A percentile compares a stretch with the other conserved stretches of the same genome.
Conservation (phyloP, 306 rosid species). For the Ammopiptanthus mongolicus region DNA sequence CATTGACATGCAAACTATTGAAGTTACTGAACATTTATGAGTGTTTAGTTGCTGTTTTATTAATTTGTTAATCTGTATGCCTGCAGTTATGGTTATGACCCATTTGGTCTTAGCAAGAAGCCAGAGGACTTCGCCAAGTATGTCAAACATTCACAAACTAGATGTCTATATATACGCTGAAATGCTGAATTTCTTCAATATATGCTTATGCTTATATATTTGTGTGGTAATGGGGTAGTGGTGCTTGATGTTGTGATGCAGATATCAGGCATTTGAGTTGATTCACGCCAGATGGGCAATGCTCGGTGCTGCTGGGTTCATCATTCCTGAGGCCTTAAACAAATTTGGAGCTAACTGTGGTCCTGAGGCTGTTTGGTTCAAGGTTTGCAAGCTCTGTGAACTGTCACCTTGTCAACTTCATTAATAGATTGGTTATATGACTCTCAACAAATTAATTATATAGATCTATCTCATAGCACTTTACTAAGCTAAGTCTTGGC, state of each 20-base stretch:
- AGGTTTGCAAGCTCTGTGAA: slow-evolving; percentile 43
- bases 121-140: slow-evolving; percentile 93
- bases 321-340: slow-evolving; percentile 98
- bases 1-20: not conserved
- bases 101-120: slow-evolving; percentile 93
- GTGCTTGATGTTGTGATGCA: slow-evolving; percentile 16
- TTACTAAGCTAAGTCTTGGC: not conserved
- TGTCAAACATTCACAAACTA: slow-evolving; percentile 22
- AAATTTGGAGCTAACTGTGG: slow-evolving; percentile 98
- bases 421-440: not conserved
- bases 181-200: not conserved
- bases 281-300: slow-evolving; percentile 97
- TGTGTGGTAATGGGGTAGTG: not conserved
- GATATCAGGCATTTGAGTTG: slow-evolving; percentile 74
- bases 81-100: slow-evolving; percentile 88
- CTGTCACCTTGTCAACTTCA: not conserved
- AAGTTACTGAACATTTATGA: not conserved
- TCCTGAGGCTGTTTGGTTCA: slow-evolving; percentile 99
- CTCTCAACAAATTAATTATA: not conserved
- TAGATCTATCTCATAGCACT: not conserved
- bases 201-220: not conserved
- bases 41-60: not conserved
- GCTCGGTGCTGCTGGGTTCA: slow-evolving; percentile 99
- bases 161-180: not conserved
- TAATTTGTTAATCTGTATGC: slow-evolving; percentile 18